These are phyloP conservation scores for Naganishia albida DNA, from an alignment of 1,284 basidiomycete species.

Conservation along the genomic window DNA sequence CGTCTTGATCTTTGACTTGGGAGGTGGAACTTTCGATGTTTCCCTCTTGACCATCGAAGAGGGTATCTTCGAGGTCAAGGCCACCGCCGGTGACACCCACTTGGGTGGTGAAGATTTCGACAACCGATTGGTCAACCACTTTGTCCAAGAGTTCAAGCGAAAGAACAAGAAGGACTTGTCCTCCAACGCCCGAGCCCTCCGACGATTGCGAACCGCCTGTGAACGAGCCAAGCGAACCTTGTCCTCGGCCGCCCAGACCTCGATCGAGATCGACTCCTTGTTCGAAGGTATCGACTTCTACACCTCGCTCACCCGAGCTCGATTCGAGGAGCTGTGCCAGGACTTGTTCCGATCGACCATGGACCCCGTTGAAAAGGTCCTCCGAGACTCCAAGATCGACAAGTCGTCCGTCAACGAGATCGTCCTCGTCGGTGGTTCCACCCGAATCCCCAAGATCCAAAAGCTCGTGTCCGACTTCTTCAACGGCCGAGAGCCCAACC, in stretches of 20 bases:
- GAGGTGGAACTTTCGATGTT: slow-evolving; percentile 95
- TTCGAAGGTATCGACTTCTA: slow-evolving; percentile 99
- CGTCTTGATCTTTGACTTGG: slow-evolving; percentile 93
- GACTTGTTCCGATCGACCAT: slow-evolving; percentile 96
- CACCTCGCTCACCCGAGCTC: slow-evolving; percentile 95
- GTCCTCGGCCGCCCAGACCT: slow-evolving; percentile 93
- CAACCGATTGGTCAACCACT: slow-evolving; percentile 97
- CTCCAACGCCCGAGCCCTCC: slow-evolving; percentile 88
- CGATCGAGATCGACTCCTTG: slow-evolving; percentile 97
- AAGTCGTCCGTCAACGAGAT: slow-evolving; percentile 94
- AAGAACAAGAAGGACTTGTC: slow-evolving; percentile 98
- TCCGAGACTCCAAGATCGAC: slow-evolving; percentile 97
- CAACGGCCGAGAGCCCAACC: slow-evolving; percentile 94
- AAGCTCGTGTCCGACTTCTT: slow-evolving; percentile 99
- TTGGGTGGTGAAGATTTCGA: slow-evolving; percentile 99
- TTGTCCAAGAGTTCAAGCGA: slow-evolving; percentile 97
- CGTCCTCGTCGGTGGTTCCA: slow-evolving; percentile 96
- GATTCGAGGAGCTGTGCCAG: slow-evolving; percentile 97
- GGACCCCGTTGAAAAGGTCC: slow-evolving; percentile 97
- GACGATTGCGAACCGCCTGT: slow-evolving; percentile 95
- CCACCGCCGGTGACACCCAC: slow-evolving; percentile 98
- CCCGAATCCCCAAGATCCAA: slow-evolving; percentile 97
- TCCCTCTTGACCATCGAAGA: slow-evolving; percentile 99
- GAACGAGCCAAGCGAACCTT: slow-evolving; percentile 99
- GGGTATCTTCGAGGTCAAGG: slow-evolving; percentile 99